A percentile compares a stretch with the other conserved stretches of the same genome.
Conservation (phyloP, 2,329 filamentous ascomycete genomes). For the Cladosporium sp. region DNA sequence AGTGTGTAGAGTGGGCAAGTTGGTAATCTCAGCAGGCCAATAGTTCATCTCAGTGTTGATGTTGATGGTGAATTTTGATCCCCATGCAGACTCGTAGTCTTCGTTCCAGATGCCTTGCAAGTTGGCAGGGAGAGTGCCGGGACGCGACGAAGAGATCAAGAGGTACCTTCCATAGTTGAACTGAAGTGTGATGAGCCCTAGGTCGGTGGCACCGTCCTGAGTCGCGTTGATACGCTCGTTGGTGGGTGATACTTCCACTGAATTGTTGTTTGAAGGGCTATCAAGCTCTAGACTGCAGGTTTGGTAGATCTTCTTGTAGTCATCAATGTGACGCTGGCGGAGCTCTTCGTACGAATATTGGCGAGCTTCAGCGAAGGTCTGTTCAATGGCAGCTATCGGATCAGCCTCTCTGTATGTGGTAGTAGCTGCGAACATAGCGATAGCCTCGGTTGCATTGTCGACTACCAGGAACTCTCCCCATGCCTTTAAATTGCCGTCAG, state of each 20-base stretch:
- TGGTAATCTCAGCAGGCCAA: conserved; percentile 53
- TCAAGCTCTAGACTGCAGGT: conserved; percentile 5
- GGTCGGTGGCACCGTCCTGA: conserved; percentile 34
- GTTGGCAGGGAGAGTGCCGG: conserved; percentile 52
- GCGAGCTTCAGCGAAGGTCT: conserved; percentile 47
- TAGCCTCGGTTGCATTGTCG: conserved; percentile 4
- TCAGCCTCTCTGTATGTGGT: conserved; percentile 54
- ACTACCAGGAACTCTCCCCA: conserved; percentile 12
- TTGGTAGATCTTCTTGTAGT: conserved; percentile 4
- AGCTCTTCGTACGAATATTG: conserved; percentile 7
- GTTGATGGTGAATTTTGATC: conserved; percentile 54
- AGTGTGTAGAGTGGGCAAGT: conserved; percentile 42
- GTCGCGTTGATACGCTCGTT: conserved; percentile 51
- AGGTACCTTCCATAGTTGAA: conserved; percentile 54
- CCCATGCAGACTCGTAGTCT: conserved; percentile 45
- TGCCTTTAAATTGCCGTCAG: conserved; percentile 2
- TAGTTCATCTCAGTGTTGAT: conserved; percentile 62
- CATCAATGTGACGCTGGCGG: conserved; percentile 2
- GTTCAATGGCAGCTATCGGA: conserved; percentile 47
- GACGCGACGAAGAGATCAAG: conserved; percentile 52
- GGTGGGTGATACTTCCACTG: conserved; percentile 52
- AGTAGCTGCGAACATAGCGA: background rate
- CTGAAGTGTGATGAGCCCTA: conserved; percentile 50
- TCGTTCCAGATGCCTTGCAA: conserved; percentile 56
- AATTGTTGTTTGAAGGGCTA: background rate